phyloP scores from a whole-genome alignment of 139 green algal species.

The Chlamydomonas eustigma region DNA sequence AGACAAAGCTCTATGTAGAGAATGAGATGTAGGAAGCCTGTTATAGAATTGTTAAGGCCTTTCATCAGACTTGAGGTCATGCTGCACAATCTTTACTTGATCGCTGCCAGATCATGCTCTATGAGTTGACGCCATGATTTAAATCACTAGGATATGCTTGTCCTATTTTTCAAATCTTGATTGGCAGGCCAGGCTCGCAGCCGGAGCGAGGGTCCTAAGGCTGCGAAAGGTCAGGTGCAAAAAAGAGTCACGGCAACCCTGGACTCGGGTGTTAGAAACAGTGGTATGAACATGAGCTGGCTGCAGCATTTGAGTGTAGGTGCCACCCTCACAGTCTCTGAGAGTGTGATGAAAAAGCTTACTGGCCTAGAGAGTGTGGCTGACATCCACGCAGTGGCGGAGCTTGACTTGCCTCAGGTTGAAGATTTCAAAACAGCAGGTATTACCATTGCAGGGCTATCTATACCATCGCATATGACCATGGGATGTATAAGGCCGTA shows the following conservation, averaged over 20 bases:
- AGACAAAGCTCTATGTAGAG: too few relatives aligned
- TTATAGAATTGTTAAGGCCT: too few relatives aligned
- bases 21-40: too few relatives aligned
- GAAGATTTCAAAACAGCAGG: too few relatives aligned
- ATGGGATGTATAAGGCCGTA: too few relatives aligned
- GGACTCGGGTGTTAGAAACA: background rate
- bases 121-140: too few relatives aligned
- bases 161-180: background rate
- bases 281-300: background rate
- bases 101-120: too few relatives aligned
- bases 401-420: slow-evolving; percentile 35
- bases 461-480: too few relatives aligned
- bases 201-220: background rate
- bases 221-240: background rate
- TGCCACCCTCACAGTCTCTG: slow-evolving; percentile 18
- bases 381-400: slow-evolving; percentile 24
- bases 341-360: slow-evolving; percentile 60
- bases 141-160: too few relatives aligned
- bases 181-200: background rate
- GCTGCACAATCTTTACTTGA: too few relatives aligned
- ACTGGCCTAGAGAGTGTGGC: slow-evolving; percentile 48
- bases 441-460: too few relatives aligned
- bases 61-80: too few relatives aligned
- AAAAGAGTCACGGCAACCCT: background rate
- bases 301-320: background rate